A percentile compares a stretch with the other conserved stretches of the same genome.
These are phyloP conservation scores for Corynascus novoguineensis DNA, from an alignment of 495 filamentous ascomycete species.

Conservation along the genomic window DNA sequence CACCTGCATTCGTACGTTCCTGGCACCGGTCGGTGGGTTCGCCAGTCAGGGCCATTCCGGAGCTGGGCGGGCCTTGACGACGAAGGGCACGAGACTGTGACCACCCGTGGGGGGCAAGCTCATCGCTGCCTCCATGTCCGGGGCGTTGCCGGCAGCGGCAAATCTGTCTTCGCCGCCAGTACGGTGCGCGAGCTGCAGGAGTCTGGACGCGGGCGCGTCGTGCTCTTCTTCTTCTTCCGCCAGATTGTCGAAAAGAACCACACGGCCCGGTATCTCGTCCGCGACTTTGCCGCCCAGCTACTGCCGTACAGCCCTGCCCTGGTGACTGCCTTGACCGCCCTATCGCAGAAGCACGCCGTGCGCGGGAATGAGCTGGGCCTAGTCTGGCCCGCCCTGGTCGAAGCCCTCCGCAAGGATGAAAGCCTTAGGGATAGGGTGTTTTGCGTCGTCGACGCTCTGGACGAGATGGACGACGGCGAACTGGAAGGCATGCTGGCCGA, in stretches of 20 bases:
- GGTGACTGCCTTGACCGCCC: constrained; percentile 22
- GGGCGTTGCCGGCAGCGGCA: constrained; percentile 8
- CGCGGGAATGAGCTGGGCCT: constrained; percentile 20
- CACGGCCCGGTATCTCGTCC: constrained; percentile 32
- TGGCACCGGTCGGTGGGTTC: not conserved
- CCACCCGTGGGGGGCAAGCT: too few species aligned
- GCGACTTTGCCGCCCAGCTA: constrained; percentile 41
- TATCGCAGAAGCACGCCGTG: constrained; percentile 12
- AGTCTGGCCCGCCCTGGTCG: constrained; percentile 21
- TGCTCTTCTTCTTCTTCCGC: constrained; percentile 51
- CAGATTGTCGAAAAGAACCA: constrained; percentile 44
- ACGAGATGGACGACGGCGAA: constrained; percentile 37
- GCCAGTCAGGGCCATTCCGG: not conserved
- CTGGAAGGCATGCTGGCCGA: not conserved
- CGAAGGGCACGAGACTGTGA: not conserved
- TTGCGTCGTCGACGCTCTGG: constrained; percentile 45
- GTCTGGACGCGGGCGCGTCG: too few species aligned
- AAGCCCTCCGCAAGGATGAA: not conserved
- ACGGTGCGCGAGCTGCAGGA: constrained; percentile 6
- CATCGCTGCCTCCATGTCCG: not conserved
- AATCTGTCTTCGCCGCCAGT: constrained; percentile 2
- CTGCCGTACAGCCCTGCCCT: constrained; percentile 33
- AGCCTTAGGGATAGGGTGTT: constrained; percentile 25
- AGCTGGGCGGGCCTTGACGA: not conserved
- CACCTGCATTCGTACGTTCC: constrained; percentile 4